Evolutionary conservation across 441 rosid genomes (phyloP), one percentile per base, ranked within the genome.

Genomic region (Euphorbia celastroides): DNA sequence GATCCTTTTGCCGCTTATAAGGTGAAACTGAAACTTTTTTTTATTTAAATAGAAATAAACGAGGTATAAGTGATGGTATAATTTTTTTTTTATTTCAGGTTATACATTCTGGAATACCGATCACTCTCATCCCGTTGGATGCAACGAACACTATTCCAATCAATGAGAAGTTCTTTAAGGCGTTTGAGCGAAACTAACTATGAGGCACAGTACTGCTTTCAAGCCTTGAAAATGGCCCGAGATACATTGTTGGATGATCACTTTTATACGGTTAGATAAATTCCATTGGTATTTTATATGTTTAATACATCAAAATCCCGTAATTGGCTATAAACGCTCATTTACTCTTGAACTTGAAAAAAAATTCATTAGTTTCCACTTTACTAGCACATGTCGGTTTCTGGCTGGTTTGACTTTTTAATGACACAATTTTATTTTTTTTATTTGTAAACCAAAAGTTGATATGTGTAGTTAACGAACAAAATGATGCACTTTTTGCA

Each of bases 1-100:
- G 97, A 93, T 66, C 98, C 98, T 68, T 86, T 93, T 56, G 93
- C 98, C 61, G 84, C 97, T 23, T 88, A 93, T 69, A 88, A 87
- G 89, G 96, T 88, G 55, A 65, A 3, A 12, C 10, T 34, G 36
- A 7, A 12, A 32, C 11, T n/a, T n/a, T 0, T 14, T 11, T 19
- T 30, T 9, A 8, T 14, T 14, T 7, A 0, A 22, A 31, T 13
- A 5, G 22, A 22, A 2, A 3, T 38, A 8, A n/a, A 17, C 4
- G 54, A 7, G 5, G 13, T 17, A 44, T n/a, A n/a, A n/a, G n/a
- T n/a, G n/a, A n/a, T n/a, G n/a, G n/a, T n/a, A n/a, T n/a, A n/a
- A n/a, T 13, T 0, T 64, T 55, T 50, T 41, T 66, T n/a, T n/a
- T n/a, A n/a, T 0, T 66, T 70, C 76, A 93, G 98, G 97, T 93